phyloP scores from a whole-genome alignment of 1,284 basidiomycete species.

The Moniliophthora roreri region DNA sequence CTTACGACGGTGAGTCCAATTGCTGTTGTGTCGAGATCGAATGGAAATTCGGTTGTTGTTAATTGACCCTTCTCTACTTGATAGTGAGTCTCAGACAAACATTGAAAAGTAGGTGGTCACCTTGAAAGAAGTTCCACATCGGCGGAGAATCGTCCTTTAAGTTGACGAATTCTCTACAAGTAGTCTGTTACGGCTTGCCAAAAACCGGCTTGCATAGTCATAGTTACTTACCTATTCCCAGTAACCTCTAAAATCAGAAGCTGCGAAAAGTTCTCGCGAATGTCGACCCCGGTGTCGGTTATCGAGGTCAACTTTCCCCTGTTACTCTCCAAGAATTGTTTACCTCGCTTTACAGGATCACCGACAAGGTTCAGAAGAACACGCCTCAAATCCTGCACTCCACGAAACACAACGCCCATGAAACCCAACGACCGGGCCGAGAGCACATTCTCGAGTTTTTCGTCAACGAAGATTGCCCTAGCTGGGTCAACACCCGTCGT shows the following conservation, averaged over 20 bases:
- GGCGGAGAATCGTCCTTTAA: slow-evolving; percentile 37
- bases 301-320: slow-evolving; percentile 43
- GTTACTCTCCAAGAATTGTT: slow-evolving; percentile 19
- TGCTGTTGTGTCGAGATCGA: slow-evolving; percentile 53
- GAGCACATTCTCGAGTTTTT: slow-evolving; percentile 56
- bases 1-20: slow-evolving; percentile 44
- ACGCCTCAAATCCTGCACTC: slow-evolving; percentile 37
- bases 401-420: slow-evolving; percentile 50
- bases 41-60: slow-evolving; percentile 43
- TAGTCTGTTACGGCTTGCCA: too few relatives aligned
- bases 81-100: too few relatives aligned
- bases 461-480: slow-evolving; percentile 52
- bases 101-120: slow-evolving; percentile 21
- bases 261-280: slow-evolving; percentile 55
- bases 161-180: slow-evolving; percentile 36
- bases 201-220: too few relatives aligned
- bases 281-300: slow-evolving; percentile 37
- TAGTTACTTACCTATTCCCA: slow-evolving; percentile 38
- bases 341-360: slow-evolving; percentile 43
- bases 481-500: slow-evolving; percentile 40
- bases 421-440: slow-evolving; percentile 55
- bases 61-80: slow-evolving; percentile 35
- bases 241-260: slow-evolving; percentile 57
- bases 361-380: slow-evolving; percentile 45
- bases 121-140: slow-evolving; percentile 56